Conservation (phyloP, 108 stramenopile genomes). For the Seminavis robusta region DNA sequence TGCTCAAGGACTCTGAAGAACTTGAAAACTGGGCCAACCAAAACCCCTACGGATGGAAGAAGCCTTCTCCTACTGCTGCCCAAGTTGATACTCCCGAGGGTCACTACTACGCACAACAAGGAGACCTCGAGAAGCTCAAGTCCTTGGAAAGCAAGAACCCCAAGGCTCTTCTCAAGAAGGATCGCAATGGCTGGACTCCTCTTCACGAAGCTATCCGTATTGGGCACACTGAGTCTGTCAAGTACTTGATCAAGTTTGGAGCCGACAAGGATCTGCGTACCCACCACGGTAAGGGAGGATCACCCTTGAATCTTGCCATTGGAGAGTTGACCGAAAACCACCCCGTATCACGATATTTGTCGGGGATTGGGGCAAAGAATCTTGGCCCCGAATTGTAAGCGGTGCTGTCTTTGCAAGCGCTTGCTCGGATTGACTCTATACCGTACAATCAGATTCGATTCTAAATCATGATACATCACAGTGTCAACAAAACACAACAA, state of each 20-base stretch:
- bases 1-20: slow-evolving; percentile 42
- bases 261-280: slow-evolving; percentile 52
- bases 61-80: slow-evolving; percentile 35
- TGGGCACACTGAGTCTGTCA: slow-evolving; percentile 52
- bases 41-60: slow-evolving; percentile 53
- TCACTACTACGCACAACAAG: slow-evolving; percentile 46
- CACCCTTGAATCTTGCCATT: slow-evolving; percentile 32
- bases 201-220: slow-evolving; percentile 59
- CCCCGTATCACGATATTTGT: slow-evolving; percentile 29
- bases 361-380: slow-evolving; percentile 37
- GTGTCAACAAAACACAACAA: no score
- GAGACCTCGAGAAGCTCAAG: slow-evolving; percentile 38
- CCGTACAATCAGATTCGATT: no score
- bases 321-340: slow-evolving; percentile 16
- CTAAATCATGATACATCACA: no score
- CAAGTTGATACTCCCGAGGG: slow-evolving; percentile 38
- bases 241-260: slow-evolving; percentile 44
- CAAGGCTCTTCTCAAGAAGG: slow-evolving; percentile 21
- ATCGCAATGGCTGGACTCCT: slow-evolving; percentile 53
- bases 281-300: slow-evolving; percentile 25
- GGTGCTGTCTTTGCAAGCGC: no score
- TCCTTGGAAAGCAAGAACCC: slow-evolving; percentile 19
- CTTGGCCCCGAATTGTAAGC: slow-evolving; percentile 39
- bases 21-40: slow-evolving; percentile 37
- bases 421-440: no score